Conservation (phyloP, 768 basidiomycete genomes). For the Leccinum pellstonianum region DNA sequence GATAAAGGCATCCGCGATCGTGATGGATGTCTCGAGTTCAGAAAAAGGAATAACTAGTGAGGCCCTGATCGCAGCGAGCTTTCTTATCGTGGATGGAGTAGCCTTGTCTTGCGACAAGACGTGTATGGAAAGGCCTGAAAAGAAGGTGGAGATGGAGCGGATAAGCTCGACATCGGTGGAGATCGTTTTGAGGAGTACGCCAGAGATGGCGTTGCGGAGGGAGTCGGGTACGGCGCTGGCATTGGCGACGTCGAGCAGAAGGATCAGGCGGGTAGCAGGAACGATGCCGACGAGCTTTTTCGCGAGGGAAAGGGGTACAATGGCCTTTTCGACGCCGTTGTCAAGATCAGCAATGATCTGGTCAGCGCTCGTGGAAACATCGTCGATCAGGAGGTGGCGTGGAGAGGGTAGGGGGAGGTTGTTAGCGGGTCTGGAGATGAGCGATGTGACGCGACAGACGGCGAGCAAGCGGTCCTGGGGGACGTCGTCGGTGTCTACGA, state of each 20-base stretch:
- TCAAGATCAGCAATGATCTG: constrained; percentile 68
- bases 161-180: constrained; percentile 74
- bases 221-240: constrained; percentile 75
- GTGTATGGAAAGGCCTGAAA: constrained; percentile 58
- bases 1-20: constrained; percentile 83
- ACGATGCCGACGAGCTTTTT: constrained; percentile 66
- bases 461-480: constrained; percentile 51
- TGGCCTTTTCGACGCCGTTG: constrained; percentile 74
- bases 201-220: constrained; percentile 70
- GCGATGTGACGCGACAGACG: constrained; percentile 73
- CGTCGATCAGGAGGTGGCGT: constrained; percentile 59
- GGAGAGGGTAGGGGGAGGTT: constrained; percentile 31
- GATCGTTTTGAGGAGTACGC: constrained; percentile 75
- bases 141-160: constrained; percentile 74
- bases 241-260: constrained; percentile 73
- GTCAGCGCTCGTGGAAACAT: constrained; percentile 46
- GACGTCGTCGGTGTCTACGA: constrained; percentile 47
- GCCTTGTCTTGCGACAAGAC: constrained; percentile 58
- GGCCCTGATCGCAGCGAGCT: constrained; percentile 56
- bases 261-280: constrained; percentile 68
- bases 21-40: constrained; percentile 61
- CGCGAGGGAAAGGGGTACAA: constrained; percentile 65
- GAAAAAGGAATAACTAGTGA: constrained; percentile 70
- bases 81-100: constrained; percentile 57
- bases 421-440: constrained; percentile 51